These are phyloP conservation scores for Globisporangium solare DNA, from an alignment of 352 stramenopile species.

Conservation along the genomic window DNA sequence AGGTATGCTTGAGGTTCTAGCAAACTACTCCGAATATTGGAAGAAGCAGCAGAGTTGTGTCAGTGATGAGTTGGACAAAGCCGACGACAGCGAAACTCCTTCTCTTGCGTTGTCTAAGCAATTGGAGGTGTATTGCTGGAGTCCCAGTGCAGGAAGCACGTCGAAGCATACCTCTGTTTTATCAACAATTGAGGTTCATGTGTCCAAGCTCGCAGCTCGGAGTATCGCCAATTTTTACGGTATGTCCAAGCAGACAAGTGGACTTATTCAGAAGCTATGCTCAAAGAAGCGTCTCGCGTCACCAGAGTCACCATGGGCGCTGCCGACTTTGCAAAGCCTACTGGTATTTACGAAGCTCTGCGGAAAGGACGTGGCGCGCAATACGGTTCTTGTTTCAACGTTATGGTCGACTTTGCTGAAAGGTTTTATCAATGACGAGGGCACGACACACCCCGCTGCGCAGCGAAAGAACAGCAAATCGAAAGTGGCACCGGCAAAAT, in stretches of 20 bases:
- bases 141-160: constrained; percentile 17
- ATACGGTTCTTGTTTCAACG: constrained; percentile 21
- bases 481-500: constrained; percentile 21
- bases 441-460: neutral
- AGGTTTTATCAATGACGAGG: constrained; percentile 29
- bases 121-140: constrained; percentile 48
- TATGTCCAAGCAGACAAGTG: constrained; percentile 24
- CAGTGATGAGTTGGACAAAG: constrained; percentile 15
- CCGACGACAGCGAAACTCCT: constrained; percentile 20
- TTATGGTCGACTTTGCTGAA: constrained; percentile 49
- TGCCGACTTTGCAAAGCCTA: constrained; percentile 53
- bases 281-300: constrained; percentile 38
- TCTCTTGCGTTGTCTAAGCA: constrained; percentile 32
- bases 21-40: constrained; percentile 53
- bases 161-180: constrained; percentile 22
- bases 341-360: constrained; percentile 62
- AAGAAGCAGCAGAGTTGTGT: constrained; percentile 14
- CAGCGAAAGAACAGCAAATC: constrained; percentile 11
- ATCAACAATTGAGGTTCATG: constrained; percentile 26
- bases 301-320: constrained; percentile 12
- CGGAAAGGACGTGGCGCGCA: constrained; percentile 18
- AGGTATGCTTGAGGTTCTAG: constrained; percentile 40
- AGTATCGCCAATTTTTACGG: constrained; percentile 46
- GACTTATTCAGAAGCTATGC: constrained; percentile 46
- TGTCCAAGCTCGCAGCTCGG: constrained; percentile 50